phyloP scores from a whole-genome alignment of 1,284 basidiomycete genomes.

The Cryptococcus amylolentus region DNA sequence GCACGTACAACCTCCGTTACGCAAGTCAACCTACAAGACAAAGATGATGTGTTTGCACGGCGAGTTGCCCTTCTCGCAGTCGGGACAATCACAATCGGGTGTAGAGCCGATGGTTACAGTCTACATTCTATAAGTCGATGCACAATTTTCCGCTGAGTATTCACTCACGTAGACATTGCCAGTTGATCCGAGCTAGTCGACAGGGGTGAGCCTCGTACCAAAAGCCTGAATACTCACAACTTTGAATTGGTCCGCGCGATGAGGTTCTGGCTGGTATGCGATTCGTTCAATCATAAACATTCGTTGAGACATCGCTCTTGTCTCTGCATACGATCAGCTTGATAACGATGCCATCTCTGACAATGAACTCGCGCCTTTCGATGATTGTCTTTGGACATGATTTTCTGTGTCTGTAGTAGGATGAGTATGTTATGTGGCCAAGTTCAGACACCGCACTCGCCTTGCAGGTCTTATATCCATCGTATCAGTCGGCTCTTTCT shows the following conservation, averaged over 20 bases:
- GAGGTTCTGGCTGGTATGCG: constrained; percentile 1
- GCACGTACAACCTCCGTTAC: neutral
- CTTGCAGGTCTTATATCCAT: constrained; percentile 11
- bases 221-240: constrained; percentile 19
- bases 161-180: constrained; percentile 37
- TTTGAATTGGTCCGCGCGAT: constrained; percentile 20
- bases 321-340: too few species aligned
- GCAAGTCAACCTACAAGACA: constrained; percentile 28
- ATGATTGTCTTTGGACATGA: constrained; percentile 9
- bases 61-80: constrained; percentile 31
- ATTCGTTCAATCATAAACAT: constrained; percentile 36
- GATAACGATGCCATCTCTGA: too few species aligned
- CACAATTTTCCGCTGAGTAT: neutral
- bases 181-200: constrained; percentile 32
- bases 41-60: constrained; percentile 46
- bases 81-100: constrained; percentile 38
- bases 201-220: neutral
- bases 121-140: constrained; percentile 10
- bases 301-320: constrained; percentile 29
- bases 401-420: neutral
- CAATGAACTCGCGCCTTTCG: constrained; percentile 8
- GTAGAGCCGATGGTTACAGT: constrained; percentile 22
- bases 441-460: neutral
- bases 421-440: neutral
- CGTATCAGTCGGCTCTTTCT: constrained; percentile 9